Evolutionary conservation across 1,139 yeast species (phyloP).

Genomic region (Starmera stellimalicola): DNA sequence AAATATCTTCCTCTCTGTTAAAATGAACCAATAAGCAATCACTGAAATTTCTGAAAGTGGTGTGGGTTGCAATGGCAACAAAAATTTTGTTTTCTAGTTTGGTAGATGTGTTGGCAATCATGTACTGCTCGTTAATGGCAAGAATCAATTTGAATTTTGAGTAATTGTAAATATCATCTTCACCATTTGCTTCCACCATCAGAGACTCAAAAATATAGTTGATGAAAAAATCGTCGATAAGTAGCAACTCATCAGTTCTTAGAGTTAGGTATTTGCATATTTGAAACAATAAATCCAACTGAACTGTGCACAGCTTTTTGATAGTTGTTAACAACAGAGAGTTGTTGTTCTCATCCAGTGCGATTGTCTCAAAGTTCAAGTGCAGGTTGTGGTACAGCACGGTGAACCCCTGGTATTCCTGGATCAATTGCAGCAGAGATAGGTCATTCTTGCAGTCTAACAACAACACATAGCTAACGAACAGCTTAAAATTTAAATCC

Average conservation of each 20-base stretch:
- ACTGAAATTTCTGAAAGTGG: slow-evolving; percentile 37
- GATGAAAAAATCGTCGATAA: slow-evolving; percentile 44
- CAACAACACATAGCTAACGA: slow-evolving; percentile 40
- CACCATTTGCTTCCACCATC: slow-evolving; percentile 23
- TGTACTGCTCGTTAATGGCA: slow-evolving; percentile 75
- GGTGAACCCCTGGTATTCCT: slow-evolving; percentile 41
- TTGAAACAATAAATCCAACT: slow-evolving; percentile 44
- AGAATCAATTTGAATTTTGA: slow-evolving; percentile 67
- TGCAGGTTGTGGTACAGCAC: slow-evolving; percentile 31
- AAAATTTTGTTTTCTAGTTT: slow-evolving; percentile 38
- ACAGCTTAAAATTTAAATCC: slow-evolving; percentile 29
- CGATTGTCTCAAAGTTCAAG: slow-evolving; percentile 19
- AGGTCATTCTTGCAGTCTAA: slow-evolving; percentile 36
- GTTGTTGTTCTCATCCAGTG: slow-evolving; percentile 3
- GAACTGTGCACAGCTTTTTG: slow-evolving; percentile 31
- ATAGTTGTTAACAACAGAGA: slow-evolving; percentile 11
- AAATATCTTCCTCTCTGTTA: slow-evolving; percentile 67
- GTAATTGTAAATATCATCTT: slow-evolving; percentile 57
- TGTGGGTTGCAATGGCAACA: slow-evolving; percentile 30
- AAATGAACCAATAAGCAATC: slow-evolving; percentile 53
- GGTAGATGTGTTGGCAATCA: slow-evolving; percentile 45
- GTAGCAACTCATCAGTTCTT: slow-evolving; percentile 30
- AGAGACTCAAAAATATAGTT: slow-evolving; percentile 43
- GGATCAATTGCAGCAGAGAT: slow-evolving; percentile 33
- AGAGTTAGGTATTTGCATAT: slow-evolving; percentile 41